Evolutionary conservation across 2,329 filamentous ascomycete genomes (phyloP), one percentile per base, ranked within the genome.

Genomic region (Scleromitrula shiraiana): DNA sequence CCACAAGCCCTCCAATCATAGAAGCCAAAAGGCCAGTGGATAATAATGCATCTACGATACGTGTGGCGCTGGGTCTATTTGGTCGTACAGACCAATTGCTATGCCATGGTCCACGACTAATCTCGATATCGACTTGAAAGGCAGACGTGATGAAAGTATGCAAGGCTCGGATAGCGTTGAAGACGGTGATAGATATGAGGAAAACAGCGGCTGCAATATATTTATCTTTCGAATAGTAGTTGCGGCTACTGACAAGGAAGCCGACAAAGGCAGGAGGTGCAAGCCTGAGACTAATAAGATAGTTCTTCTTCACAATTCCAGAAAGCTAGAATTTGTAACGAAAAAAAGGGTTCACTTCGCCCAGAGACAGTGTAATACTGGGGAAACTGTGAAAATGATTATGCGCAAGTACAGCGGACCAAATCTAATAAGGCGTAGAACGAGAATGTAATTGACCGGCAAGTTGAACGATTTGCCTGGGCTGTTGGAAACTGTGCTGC

Each of bases 341-440:
- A 82, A 82, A 68, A 65, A n/a, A n/a, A n/a, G n/a, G 57, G 44
- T 43, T 85, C 78, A 82, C 82, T 74, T 84, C 80, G 67, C 78
- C 78, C 73, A 73, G 80, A 77, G 74, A 71, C 76, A 86, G 82
- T 86, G 83, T 80, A 76, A 82, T 78, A 80, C 80, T 75, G 72
- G 75, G 78, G 80, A 85, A 82, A 86, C 83, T 68, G 77, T 86
- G 80, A 67, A 62, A 65, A 64, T 59, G 65, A 66, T 67, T 75
- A 76, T 84, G 74, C 70, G 81, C 83, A 85, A 86, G 83, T 81
- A 74, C 80, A 85, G 82, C 77, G 81, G 76, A 10, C n/a, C n/a
- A 10, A 36, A 17, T n/a, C 37, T 45, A 1, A 27, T 12, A 12
- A 37, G 14, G 5, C 42, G 42, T 15, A 37, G 23, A 12, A 45